Evolutionary conservation across 768 basidiomycete species (phyloP), one percentile per base, ranked within the genome.

Genomic region (Coprinopsis strossmayeri): DNA sequence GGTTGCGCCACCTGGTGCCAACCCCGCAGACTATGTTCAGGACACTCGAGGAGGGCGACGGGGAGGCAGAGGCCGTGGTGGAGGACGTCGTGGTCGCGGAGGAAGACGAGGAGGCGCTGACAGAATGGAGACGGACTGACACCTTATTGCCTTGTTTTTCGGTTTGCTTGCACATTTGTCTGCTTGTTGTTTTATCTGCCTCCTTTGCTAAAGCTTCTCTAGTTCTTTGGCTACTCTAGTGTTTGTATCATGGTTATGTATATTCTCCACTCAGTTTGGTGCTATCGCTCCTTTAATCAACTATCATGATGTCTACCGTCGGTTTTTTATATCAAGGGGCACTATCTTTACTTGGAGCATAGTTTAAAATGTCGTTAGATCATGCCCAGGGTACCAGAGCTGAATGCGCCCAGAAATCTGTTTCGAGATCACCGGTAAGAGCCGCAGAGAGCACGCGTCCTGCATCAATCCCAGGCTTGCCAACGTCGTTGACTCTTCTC

Each of bases 1-100:
- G 18, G 62, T 85, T 24, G 79, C 81, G 24, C 86, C 86, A 0
- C 85, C 84, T 11, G 84, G 84, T 5, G 62, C 78, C 3, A 70
- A 86, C 51, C 71, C 77, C 0, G 71, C 74, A 26, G 74, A 76
- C 2, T 78, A 84, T 56, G 61, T 59, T 1, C 74, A 70, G 48
- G 38, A 61, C 1, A 61, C 48, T 27, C 42, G 48, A 3, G 50
- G 54, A 20, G 57, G 75, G 12, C 62, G 70, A 25, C 63, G 72
- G 23, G 51, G 69, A 10, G 60, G 71, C 17, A 55, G 67, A n/a
- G 64, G 71, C 39, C 64, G 70, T 18, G 65, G 65, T 34, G 64
- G 67, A n/a, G 63, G 62, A 9, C 65, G 65, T 44, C 68, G 66
- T 20, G 64, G 64, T 39, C 66, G 71, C 27, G 59, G 61, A 9